Percentiles rank a stretch among this genome's conserved stretches.
Evolutionary conservation across 1,139 yeast species (phyloP).

Genomic region (Yamadazyma oceani): DNA sequence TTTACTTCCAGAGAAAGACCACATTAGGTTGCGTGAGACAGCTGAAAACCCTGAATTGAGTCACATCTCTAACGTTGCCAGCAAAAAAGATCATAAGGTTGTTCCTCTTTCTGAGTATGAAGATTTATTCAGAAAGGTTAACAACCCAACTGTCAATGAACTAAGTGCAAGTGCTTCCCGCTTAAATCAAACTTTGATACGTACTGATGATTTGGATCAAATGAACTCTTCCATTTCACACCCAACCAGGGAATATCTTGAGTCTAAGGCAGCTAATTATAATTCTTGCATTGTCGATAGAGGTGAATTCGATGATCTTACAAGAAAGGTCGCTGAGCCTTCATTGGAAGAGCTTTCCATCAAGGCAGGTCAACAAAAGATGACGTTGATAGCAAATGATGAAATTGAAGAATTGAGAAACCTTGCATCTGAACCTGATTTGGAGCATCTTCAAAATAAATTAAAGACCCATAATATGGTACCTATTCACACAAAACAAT

Average conservation of each 20-base stretch:
- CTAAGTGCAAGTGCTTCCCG: constrained; percentile 18
- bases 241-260: constrained; percentile 17
- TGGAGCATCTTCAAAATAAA: constrained; percentile 26
- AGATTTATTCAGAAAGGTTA: constrained; percentile 7
- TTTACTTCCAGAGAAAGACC: constrained; percentile 11
- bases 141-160: constrained; percentile 26
- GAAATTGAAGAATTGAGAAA: constrained; percentile 9
- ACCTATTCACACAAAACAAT: constrained; percentile 16
- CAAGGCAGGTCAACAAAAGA: constrained; percentile 14
- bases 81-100: constrained; percentile 16
- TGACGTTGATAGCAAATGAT: constrained; percentile 8
- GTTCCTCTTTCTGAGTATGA: constrained; percentile 7
- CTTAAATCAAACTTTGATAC: constrained; percentile 19
- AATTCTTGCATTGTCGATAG: constrained; percentile 12
- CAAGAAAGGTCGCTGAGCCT: constrained; percentile 19
- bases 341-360: constrained; percentile 14
- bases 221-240: constrained; percentile 19
- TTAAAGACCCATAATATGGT: constrained; percentile 19
- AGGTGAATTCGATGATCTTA: constrained; percentile 16
- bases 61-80: constrained; percentile 19
- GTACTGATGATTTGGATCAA: constrained; percentile 16
- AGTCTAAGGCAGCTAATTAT: constrained; percentile 13
- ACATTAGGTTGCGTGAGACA: constrained; percentile 11
- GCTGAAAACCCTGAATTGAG: constrained; percentile 24
- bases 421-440: constrained; percentile 22